Conservation (phyloP, 2,329 filamentous ascomycete species). For the Herpomyces periplanetae region DNA sequence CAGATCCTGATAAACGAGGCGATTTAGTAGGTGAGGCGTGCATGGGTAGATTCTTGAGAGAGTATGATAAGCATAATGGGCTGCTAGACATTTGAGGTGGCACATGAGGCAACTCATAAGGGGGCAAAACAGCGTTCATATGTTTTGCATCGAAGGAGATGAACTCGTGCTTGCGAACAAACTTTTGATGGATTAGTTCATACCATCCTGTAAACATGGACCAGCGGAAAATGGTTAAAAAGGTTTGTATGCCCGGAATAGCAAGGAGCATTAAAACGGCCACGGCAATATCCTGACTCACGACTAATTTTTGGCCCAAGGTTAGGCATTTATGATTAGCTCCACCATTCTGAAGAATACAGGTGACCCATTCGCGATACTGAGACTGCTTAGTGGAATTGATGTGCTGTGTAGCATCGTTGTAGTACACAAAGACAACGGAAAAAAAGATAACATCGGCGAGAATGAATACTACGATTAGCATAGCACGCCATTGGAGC, state of each 20-base stretch:
- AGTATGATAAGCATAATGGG: too few species aligned
- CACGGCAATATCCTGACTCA: conserved; percentile 33
- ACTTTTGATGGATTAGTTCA: conserved; percentile 16
- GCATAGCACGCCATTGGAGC: conserved; percentile 74
- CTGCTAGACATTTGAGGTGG: too few species aligned
- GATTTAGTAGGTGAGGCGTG: too few species aligned
- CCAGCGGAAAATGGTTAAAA: conserved; percentile 38
- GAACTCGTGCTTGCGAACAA: conserved; percentile 28
- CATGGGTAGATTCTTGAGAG: too few species aligned
- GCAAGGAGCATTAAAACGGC: conserved; percentile 48
- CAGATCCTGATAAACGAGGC: too few species aligned
- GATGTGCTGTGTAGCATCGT: conserved; percentile 19
- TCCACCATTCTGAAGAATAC: conserved; percentile 17
- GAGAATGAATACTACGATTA: conserved; percentile 58
- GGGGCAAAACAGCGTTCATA: too few species aligned
- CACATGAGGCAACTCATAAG: too few species aligned
- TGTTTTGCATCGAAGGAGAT: conserved; percentile 43
- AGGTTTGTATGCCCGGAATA: conserved; percentile 45
- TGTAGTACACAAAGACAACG: conserved; percentile 53
- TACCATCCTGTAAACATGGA: conserved; percentile 60
- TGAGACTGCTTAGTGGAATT: conserved; percentile 15
- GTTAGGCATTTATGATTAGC: conserved; percentile 25
- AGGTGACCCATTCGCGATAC: conserved; percentile 24
- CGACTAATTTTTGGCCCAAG: conserved; percentile 18
- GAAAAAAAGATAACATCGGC: conserved; percentile 78